Percentiles rank a stretch among this genome's conserved stretches.
Conservation (phyloP, 371 early-diverging fungal species). For the Mortierella sp. region DNA sequence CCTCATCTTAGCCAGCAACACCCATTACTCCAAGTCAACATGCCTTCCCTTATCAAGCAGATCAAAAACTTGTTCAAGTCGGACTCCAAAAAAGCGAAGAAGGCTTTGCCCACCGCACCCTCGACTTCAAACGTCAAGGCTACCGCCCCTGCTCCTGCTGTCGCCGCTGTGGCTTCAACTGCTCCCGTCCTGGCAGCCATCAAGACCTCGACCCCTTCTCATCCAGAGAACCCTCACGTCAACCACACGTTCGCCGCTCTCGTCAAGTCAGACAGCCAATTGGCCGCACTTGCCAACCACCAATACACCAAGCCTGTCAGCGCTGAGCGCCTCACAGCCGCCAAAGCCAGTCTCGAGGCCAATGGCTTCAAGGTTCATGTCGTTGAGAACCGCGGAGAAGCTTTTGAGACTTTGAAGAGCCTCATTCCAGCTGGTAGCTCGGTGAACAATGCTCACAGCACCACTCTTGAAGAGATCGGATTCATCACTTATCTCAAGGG, state of each 20-base stretch:
- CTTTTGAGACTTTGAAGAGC: constrained; percentile 53
- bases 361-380: constrained; percentile 51
- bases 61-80: constrained; percentile 48
- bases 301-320: constrained; percentile 41
- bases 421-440: constrained; percentile 54
- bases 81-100: constrained; percentile 23
- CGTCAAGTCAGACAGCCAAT: constrained; percentile 41
- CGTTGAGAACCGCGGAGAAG: constrained; percentile 42
- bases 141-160: constrained; percentile 9
- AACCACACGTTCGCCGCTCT: constrained; percentile 55
- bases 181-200: not conserved
- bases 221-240: constrained; percentile 49
- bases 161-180: constrained; percentile 1
- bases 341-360: constrained; percentile 54
- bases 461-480: constrained; percentile 58
- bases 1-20: not conserved
- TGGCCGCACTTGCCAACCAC: constrained; percentile 45
- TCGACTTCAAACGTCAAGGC: constrained; percentile 8
- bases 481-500: constrained; percentile 57
- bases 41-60: constrained; percentile 52
- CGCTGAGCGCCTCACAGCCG: constrained; percentile 33
- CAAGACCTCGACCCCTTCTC: constrained; percentile 7
- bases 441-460: constrained; percentile 57
- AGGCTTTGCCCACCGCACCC: constrained; percentile 2
- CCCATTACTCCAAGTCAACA: constrained; percentile 15